phyloP scores from a whole-genome alignment of 352 stramenopile species.

The Phytopythium vexans region DNA sequence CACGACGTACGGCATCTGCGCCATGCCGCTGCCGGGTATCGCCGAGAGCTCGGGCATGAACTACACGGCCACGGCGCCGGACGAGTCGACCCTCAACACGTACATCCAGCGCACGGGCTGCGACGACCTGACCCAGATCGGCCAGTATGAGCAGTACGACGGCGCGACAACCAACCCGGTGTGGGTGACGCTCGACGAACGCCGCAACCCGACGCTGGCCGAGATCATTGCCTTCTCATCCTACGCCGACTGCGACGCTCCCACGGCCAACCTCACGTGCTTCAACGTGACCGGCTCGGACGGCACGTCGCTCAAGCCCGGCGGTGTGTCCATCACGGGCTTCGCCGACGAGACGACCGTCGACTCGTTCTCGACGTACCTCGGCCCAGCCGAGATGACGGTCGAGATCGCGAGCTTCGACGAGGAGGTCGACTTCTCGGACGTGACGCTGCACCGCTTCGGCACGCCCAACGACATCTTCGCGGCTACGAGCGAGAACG shows the following conservation, averaged over 20 bases:
- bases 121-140: slow-evolving; percentile 52
- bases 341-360: slow-evolving; percentile 34
- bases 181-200: slow-evolving; percentile 49
- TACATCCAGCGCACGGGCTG: slow-evolving; percentile 70
- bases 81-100: slow-evolving; percentile 24
- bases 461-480: slow-evolving; percentile 38
- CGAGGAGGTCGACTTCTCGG: slow-evolving; percentile 36
- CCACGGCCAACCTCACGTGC: slow-evolving; percentile 55
- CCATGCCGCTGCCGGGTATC: slow-evolving; percentile 50
- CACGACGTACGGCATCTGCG: slow-evolving; percentile 44
- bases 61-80: slow-evolving; percentile 34
- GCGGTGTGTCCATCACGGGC: slow-evolving; percentile 43
- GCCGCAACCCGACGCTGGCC: slow-evolving; percentile 54
- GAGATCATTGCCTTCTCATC: slow-evolving; percentile 50
- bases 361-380: slow-evolving; percentile 37
- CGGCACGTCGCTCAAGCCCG: slow-evolving; percentile 32
- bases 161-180: slow-evolving; percentile 36
- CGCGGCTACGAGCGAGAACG: slow-evolving; percentile 22
- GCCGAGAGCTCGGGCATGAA: slow-evolving; percentile 57
- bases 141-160: slow-evolving; percentile 67
- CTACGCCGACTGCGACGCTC: slow-evolving; percentile 55
- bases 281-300: slow-evolving; percentile 45
- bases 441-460: slow-evolving; percentile 52
- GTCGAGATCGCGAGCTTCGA: slow-evolving; percentile 41
- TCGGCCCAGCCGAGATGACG: slow-evolving; percentile 38